Conservation (phyloP, 371 early-diverging fungal genomes). For the Conidiobolus incongruus region DNA sequence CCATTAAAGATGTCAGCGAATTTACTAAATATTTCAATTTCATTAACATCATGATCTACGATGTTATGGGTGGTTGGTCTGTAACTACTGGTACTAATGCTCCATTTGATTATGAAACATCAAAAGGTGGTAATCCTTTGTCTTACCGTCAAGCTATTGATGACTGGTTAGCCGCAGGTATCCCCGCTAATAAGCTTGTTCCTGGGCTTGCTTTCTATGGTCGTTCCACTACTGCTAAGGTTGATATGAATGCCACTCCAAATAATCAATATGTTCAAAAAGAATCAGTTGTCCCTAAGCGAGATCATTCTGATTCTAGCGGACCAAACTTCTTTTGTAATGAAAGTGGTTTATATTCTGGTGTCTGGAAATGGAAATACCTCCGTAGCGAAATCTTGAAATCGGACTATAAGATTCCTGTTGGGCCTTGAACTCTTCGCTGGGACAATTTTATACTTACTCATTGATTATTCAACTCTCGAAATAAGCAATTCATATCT, state of each 20-base stretch:
- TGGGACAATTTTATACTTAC: constrained; percentile 38
- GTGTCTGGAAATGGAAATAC: constrained; percentile 37
- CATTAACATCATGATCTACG: constrained; percentile 27
- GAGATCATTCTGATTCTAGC: constrained; percentile 28
- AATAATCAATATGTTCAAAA: constrained; percentile 9
- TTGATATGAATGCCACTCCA: constrained; percentile 17
- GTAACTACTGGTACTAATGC: constrained; percentile 30
- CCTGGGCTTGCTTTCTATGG: constrained; percentile 48
- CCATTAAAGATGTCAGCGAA: constrained; percentile 27
- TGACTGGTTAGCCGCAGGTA: constrained; percentile 25
- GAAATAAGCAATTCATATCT: constrained; percentile 23
- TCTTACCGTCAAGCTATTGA: no score
- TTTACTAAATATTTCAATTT: constrained; percentile 26
- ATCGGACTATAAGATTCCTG: constrained; percentile 14
- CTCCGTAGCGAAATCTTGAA: constrained; percentile 23
- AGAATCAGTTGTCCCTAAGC: constrained; percentile 10
- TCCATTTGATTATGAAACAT: constrained; percentile 17
- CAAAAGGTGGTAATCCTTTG: no score
- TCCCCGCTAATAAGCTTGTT: constrained; percentile 27
- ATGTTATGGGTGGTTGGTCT: constrained; percentile 19
- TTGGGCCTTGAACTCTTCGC: constrained; percentile 9
- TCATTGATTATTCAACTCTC: constrained; percentile 42
- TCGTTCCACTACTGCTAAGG: constrained; percentile 22
- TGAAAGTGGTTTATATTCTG: constrained; percentile 17
- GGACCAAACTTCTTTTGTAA: constrained; percentile 16